A percentile compares a stretch with the other conserved stretches of the same genome.
These are phyloP conservation scores for Leishmania arabica DNA, from an alignment of 208 protist genomes.

Conservation along the genomic window DNA sequence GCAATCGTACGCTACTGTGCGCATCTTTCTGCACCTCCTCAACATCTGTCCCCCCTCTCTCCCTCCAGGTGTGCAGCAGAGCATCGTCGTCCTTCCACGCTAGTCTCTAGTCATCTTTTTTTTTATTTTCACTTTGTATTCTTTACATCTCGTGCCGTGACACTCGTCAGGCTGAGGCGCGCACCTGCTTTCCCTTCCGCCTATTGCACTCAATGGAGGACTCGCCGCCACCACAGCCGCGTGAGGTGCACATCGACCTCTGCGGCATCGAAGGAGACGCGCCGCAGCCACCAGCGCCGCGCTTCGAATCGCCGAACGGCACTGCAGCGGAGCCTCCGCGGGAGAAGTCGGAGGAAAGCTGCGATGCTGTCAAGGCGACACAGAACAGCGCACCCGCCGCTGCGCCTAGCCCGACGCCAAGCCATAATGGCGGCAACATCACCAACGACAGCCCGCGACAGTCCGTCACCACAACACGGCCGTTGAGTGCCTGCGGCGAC, in stretches of 20 bases:
- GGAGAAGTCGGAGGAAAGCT: neutral
- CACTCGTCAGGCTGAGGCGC: neutral
- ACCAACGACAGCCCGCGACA: constrained; percentile 10
- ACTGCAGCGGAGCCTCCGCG: neutral
- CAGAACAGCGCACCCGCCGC: neutral
- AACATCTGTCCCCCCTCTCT: neutral
- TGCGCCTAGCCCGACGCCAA: neutral
- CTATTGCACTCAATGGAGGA: neutral
- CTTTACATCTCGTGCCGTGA: neutral
- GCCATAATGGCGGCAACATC: neutral
- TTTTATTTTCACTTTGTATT: constrained; percentile 15
- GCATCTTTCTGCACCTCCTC: neutral
- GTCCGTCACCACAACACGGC: neutral
- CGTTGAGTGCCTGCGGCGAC: neutral
- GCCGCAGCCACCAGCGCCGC: neutral
- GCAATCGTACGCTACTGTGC: neutral
- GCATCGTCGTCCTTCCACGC: neutral
- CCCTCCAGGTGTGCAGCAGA: neutral
- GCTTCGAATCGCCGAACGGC: neutral
- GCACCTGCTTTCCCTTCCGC: neutral
- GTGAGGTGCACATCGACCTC: neutral
- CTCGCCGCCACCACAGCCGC: neutral
- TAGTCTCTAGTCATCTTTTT: neutral
- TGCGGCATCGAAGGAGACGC: neutral
- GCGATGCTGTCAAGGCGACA: neutral